These are phyloP conservation scores for Populus ilicifolia DNA, from an alignment of 345 rosid genomes.

Conservation along the genomic window DNA sequence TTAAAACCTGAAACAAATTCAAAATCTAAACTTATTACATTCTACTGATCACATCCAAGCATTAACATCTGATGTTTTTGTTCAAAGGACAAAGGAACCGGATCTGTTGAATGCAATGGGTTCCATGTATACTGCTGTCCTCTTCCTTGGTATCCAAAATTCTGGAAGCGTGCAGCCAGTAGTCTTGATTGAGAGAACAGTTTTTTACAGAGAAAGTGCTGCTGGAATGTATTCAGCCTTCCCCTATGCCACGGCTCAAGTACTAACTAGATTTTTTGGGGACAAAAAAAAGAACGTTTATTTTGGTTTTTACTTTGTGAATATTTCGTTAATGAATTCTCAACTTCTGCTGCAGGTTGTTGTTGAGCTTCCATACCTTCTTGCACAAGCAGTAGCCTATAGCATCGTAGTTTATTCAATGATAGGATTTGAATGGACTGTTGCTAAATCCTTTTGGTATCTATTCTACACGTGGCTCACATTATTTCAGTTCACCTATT, in stretches of 20 bases:
- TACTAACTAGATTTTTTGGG: background rate
- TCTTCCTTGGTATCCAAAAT: conserved; percentile 68
- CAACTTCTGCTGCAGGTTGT: conserved; percentile 33
- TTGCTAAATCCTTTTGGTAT: conserved; percentile 56
- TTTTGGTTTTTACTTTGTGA: background rate
- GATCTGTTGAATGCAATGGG: conserved; percentile 69
- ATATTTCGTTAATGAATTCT: too few species aligned
- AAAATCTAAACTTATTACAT: too few species aligned
- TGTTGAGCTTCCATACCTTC: conserved; percentile 53
- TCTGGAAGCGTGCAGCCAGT: conserved; percentile 53
- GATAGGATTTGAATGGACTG: conserved; percentile 60
- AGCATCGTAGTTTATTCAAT: conserved; percentile 52
- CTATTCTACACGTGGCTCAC: conserved; percentile 54
- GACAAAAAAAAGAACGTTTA: too few species aligned
- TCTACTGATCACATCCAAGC: too few species aligned
- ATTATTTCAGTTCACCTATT: conserved; percentile 55
- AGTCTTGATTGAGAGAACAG: conserved; percentile 60
- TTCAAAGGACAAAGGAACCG: conserved; percentile 37
- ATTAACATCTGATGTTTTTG: background rate
- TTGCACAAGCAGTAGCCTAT: conserved; percentile 44
- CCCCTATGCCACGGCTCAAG: conserved; percentile 75
- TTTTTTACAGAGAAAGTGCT: conserved; percentile 73
- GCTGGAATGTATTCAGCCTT: conserved; percentile 78
- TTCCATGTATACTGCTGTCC: conserved; percentile 65
- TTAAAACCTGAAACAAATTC: background rate